Evolutionary conservation across 2,329 filamentous ascomycete genomes (phyloP), one percentile per base, ranked within the genome.

Genomic region (Epichloe hybrida): DNA sequence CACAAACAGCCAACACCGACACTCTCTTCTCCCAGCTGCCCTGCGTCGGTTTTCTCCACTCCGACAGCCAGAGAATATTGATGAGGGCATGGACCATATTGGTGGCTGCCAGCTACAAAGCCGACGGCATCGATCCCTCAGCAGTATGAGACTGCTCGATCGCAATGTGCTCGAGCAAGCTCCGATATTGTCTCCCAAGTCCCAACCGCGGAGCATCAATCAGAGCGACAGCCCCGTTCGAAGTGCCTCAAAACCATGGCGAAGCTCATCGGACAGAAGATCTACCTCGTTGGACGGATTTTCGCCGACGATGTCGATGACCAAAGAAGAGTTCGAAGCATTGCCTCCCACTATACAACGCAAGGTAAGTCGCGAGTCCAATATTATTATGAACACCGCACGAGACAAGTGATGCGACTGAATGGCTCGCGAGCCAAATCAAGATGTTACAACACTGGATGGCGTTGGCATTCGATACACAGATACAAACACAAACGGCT

Each of bases 291-390:
- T 55, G 27, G 56, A 59, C n/a, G 56, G 52, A 48, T 55, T 54
- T n/a, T 54, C 60, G 46, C 60, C 61, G 40, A 61, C 63, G 35
- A 57, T 55, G 46, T 55, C 54, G 21, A 66, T 69, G 55, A 69
- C 68, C 2, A 66, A 57, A 53, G 60, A 66, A 35, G 66, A 69
- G 48, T 77, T 77, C 53, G 72, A 77, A 55, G 69, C 71, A 40
- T 65, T 80, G 11, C 77, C 77, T 20, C 73, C 72, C 23, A 74
- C 75, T 15, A 69, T 80, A 49, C 70, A 74, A 59, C 70, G 76
- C 64, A 80, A 80, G 68, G 77, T 80, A 66, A 70, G 75, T 68
- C 38, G 15, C 17, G 38, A 34, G 11, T 46, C 11, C 11, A 5
- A 4, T 39, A 5, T 15, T 31, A n/a, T 13, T 20, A 20, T 9